Evolutionary conservation across 345 rosid species (phyloP).

Genomic region (Camelina hispida): DNA sequence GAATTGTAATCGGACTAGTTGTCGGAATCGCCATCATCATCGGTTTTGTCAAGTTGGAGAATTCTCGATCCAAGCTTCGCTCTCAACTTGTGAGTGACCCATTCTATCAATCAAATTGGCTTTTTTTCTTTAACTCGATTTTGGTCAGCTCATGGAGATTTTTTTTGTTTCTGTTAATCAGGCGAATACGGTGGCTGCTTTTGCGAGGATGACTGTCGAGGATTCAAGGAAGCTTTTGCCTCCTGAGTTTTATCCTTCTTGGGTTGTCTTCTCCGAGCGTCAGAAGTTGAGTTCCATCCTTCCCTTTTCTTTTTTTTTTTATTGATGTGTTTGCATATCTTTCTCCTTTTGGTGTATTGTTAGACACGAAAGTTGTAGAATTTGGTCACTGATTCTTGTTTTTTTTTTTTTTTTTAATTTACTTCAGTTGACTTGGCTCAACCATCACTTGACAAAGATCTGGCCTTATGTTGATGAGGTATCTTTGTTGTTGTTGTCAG

Average conservation of each 20-base stretch:
- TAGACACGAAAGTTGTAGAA: background rate
- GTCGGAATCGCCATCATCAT: conserved; percentile 72
- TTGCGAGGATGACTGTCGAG: conserved; percentile 90
- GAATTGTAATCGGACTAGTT: conserved; percentile 67
- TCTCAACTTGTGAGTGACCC: conserved; percentile 67
- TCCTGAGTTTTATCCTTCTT: conserved; percentile 78
- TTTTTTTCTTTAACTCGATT: background rate
- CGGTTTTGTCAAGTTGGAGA: conserved; percentile 80
- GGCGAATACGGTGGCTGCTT: conserved; percentile 92
- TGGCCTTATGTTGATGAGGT: conserved; percentile 96
- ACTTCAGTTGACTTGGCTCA: conserved; percentile 91
- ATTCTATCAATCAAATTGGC: background rate
- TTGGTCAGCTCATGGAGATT: conserved; percentile 5
- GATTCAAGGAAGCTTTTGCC: conserved; percentile 95
- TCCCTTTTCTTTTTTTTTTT: background rate
- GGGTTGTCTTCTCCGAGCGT: conserved; percentile 95
- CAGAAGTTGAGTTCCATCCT: conserved; percentile 68
- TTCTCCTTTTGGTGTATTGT: background rate
- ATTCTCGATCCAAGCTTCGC: conserved; percentile 84
- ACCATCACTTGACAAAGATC: conserved; percentile 86
- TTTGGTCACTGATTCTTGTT: conserved; percentile 38
- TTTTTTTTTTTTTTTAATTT: conserved; percentile 32
- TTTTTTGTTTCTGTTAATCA: conserved; percentile 34
- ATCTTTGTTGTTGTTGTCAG: background rate
- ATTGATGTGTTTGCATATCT: background rate